Evolutionary conservation across 2,329 filamentous ascomycete genomes (phyloP), one percentile per base, ranked within the genome.

Genomic region (Coniochaeta prunicola): DNA sequence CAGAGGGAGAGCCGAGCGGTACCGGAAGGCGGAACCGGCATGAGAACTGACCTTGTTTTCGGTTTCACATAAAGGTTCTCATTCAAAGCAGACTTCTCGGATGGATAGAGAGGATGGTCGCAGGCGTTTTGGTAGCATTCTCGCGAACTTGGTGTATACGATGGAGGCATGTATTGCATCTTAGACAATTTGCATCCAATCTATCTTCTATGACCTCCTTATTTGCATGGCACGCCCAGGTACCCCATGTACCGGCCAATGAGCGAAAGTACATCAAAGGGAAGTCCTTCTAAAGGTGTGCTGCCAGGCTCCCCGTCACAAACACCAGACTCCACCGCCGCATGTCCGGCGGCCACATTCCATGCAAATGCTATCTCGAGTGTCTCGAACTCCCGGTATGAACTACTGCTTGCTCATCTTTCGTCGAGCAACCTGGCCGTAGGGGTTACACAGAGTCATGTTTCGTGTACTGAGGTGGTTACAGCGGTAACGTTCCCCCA

Each of bases 311-410:
- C 33, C 5, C 13, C 15, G 2, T 33, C 2, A 19, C 15, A 34
- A 48, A 59, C 63, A 59, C 62, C 63, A 61, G 40, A 64, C 62
- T 62, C 61, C 45, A 50, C 28, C n/a, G 9, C 45, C 45, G 45
- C 45, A 2, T 50, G n/a, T 50, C 45, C n/a, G 45, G 8, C 45
- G 21, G 45, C 45, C 45, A 50, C 21, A 50, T 50, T 50, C 45
- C 45, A 50, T 50, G 45, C 45, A 50, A 13, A 50, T 50, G 24
- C 24, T 30, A 21, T 26, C 45, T 50, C 45, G n/a, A 50, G 26
- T 50, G 24, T 9, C 42, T 6, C 45, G 2, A 50, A 53, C 60
- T 34, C 36, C 50, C 45, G 15, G 28, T 28, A 28, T 10, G 48
- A 34, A 21, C 48, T 45, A 24, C 34, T 21, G 19, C 53, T n/a